Percentiles rank a stretch among this genome's conserved stretches.
Evolutionary conservation across 805 yeast genomes (phyloP).

Genomic region (Candida ponderosae): DNA sequence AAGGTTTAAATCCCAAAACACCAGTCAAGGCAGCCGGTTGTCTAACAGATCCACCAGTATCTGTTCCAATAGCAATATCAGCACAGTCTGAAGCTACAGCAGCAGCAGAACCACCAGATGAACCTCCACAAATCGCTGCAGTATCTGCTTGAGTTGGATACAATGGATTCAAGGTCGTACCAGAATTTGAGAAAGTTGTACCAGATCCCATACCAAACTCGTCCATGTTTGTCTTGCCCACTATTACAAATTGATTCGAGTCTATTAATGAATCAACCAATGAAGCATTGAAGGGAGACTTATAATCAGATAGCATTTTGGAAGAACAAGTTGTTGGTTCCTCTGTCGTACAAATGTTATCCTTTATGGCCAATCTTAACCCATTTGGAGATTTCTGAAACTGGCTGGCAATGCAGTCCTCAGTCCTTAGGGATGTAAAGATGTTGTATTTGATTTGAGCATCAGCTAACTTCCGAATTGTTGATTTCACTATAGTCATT

Average conservation of each 20-base stretch:
- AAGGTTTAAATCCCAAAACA: conserved; percentile 82
- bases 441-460: conserved; percentile 27
- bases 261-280: conserved; percentile 45
- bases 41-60: conserved; percentile 95
- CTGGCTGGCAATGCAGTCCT: conserved; percentile 6
- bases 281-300: conserved; percentile 79
- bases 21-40: conserved; percentile 88
- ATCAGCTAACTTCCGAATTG: conserved; percentile 6
- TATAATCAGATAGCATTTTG: conserved; percentile 44
- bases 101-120: conserved; percentile 95
- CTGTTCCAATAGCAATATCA: conserved; percentile 84
- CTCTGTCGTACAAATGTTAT: conserved; percentile 63
- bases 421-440: conserved; percentile 31
- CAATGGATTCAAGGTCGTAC: conserved; percentile 50
- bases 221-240: conserved; percentile 89
- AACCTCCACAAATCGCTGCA: conserved; percentile 75
- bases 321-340: conserved; percentile 81
- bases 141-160: conserved; percentile 25
- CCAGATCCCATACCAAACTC: conserved; percentile 97
- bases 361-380: conserved; percentile 53
- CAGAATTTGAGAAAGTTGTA: conserved; percentile 46
- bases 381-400: conserved; percentile 19
- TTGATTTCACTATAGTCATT: no score
- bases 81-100: conserved; percentile 69
- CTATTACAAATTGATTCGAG: conserved; percentile 39